Evolutionary conservation across 1,284 basidiomycete species (phyloP), one percentile per base, ranked within the genome.

Genomic region (Neolentinus lepideus): DNA sequence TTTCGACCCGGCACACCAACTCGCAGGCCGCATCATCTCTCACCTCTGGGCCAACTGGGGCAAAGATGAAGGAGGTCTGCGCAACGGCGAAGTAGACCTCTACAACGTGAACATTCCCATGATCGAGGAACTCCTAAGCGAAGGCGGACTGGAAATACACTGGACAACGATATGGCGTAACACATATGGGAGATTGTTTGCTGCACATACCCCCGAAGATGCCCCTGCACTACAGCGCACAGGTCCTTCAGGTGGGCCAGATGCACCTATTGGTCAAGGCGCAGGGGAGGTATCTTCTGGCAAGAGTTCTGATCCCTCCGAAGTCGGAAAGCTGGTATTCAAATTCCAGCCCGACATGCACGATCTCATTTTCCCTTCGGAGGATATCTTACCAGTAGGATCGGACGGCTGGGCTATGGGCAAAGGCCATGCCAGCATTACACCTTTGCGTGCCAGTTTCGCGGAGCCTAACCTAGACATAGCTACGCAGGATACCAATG

Each of bases 31-130:
- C 21, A 88, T 97, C 61, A 80, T 93, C 61, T 69, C 76, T 51
- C 72, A 85, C 57, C 76, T 97, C 14, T 93, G 85, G 83, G 67
- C 80, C 16, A 83, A 92, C 66, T 96, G 92, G 93, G 92, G 88
- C 16, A 70, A 74, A 57, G 86, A 88, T 64, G 69, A 72, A 1
- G 75, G 69, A 31, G 83, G 84, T n/a, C 67, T 83, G 38, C 75
- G 81, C 31, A 69, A 77, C 48, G 77, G 77, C 57, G 85, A 88
- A 67, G 79, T 90, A 25, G 90, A 92, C 65, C 74, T 94, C 12
- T 93, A 92, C 72, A 90, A 76, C 63, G 73, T 94, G 61, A 93
- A 94, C 67, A 81, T 93, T 29, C 91, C 91, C 22, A 76, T 92
- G 71, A 75, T 91, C 56, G 75, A 81, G 38, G 74, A 70, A 29